Base-by-base conservation (phyloP, 2,329 filamentous ascomycete species). In the Alternaria conjuncta region DNA sequence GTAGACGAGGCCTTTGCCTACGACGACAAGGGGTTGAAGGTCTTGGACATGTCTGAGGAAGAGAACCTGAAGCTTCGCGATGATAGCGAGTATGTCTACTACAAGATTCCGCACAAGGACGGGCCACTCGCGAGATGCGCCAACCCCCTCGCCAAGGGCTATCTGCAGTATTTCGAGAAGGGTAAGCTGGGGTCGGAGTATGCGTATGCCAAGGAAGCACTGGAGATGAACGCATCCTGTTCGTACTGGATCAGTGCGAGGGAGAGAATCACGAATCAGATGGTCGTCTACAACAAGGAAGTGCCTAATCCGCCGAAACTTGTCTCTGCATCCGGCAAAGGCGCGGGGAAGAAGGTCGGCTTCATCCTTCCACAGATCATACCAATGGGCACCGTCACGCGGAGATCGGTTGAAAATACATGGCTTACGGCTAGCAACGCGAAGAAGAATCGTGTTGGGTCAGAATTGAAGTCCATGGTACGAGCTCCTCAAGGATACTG, bases 241-340 rank as follows among this genome's bases (percentile, higher is more conserved):
- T 98, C 95, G 1, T 99, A 99, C 80, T 99, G 96, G 96, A 98
- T 99, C 72, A 97, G 93, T 74, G 94, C 96, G 15, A 88, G 96
- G 65, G 93, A 97, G 75, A 86, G 96, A 54, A 99, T 99, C 80
- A 95, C 84, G 86, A 92, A 90, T n/a, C 96, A 99, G 75, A 92
- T 98, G 86, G 94, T 97, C 2, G 92, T 99, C 1, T 97, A 97
- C 76, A 86, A 94, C 63, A 84, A 89, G 32, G 89, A 96, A 47
- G 60, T 71, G 9, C 56, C 60, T 3, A 62, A 67, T 60, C 63
- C 66, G 55, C 63, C 66, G 15, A 71, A 75, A 41, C 63, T 76
- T 2, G 28, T 23, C 6, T 75, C 75, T 1, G 68, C 76, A 1
- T 74, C 72, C 20, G 57, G 64, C 25, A 59, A 57, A 32, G 61